Conservation (phyloP, 805 yeast species). For the Wickerhamomyces alni region DNA sequence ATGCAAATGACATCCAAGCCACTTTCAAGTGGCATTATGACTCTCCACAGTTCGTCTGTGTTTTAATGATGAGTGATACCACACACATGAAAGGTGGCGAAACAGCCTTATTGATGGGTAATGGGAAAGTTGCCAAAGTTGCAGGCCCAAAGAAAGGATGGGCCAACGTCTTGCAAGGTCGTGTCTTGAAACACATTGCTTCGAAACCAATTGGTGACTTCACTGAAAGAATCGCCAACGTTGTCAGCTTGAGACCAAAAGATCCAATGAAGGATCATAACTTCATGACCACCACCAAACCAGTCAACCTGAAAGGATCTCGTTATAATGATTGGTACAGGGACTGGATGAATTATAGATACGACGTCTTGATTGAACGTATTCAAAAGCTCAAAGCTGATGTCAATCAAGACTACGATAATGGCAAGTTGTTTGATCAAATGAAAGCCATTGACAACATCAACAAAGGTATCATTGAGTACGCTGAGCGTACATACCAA, state of each 20-base stretch:
- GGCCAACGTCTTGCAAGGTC: slow-evolving; percentile 44
- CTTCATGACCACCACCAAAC: slow-evolving; percentile 36
- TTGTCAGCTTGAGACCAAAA: slow-evolving; percentile 36
- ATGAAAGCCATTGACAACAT: slow-evolving; percentile 27
- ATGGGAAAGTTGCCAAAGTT: slow-evolving; percentile 20
- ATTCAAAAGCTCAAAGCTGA: slow-evolving; percentile 22
- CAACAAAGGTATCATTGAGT: slow-evolving; percentile 21
- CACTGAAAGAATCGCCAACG: slow-evolving; percentile 37
- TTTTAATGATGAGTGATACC: slow-evolving; percentile 56
- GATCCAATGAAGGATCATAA: slow-evolving; percentile 32
- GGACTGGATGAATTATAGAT: slow-evolving; percentile 34
- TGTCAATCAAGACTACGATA: slow-evolving; percentile 16
- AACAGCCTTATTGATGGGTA: slow-evolving; percentile 38
- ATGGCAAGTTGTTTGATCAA: slow-evolving; percentile 31
- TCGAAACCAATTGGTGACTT: slow-evolving; percentile 34
- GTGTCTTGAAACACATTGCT: slow-evolving; percentile 40
- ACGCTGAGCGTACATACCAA: slow-evolving; percentile 27
- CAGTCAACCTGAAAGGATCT: slow-evolving; percentile 31
- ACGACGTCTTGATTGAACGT: slow-evolving; percentile 29
- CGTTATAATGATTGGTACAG: slow-evolving; percentile 34
- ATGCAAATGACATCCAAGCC: slow-evolving; percentile 35
- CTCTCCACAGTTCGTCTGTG: slow-evolving; percentile 61
- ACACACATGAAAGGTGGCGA: slow-evolving; percentile 56
- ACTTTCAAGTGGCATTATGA: slow-evolving; percentile 61
- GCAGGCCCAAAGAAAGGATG: slow-evolving; percentile 42